Percentiles rank a stretch among this genome's conserved stretches.
phyloP scores from a whole-genome alignment of 1,139 yeast genomes.

The Protomyces inundatus region DNA sequence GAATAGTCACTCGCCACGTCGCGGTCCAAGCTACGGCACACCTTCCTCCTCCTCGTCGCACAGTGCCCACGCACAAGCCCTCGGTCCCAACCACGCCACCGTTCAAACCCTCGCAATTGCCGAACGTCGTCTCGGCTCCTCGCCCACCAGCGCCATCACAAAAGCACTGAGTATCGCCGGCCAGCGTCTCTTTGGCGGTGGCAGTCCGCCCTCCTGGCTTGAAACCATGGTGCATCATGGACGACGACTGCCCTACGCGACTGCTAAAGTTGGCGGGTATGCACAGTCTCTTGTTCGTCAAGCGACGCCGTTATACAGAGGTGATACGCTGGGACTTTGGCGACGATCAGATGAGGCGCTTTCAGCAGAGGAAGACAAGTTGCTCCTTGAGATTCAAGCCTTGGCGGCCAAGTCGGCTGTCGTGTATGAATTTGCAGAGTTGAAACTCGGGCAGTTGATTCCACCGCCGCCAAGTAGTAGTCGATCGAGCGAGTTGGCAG shows the following conservation, averaged over 20 bases:
- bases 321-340: conserved; percentile 3
- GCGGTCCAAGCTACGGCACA: conserved; percentile 46
- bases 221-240: conserved; percentile 21
- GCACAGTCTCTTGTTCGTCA: neutral
- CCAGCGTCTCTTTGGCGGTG: conserved; percentile 69
- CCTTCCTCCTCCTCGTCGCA: conserved; percentile 55
- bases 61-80: neutral
- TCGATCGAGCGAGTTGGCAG: conserved; percentile 19
- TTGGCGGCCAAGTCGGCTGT: conserved; percentile 55
- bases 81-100: conserved; percentile 8
- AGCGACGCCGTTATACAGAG: neutral
- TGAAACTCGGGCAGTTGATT: conserved; percentile 75
- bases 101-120: conserved; percentile 18
- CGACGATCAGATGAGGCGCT: conserved; percentile 4
- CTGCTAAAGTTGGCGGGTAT: neutral
- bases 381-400: conserved; percentile 58
- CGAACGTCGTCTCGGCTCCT: conserved; percentile 41
- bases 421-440: conserved; percentile 81
- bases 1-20: conserved; percentile 49
- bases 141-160: conserved; percentile 83
- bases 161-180: conserved; percentile 86
- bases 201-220: conserved; percentile 27
- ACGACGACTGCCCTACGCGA: neutral
- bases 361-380: conserved; percentile 50
- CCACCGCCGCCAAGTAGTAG: conserved; percentile 60